These are phyloP conservation scores for Aspergillus wentii DNA, from an alignment of 495 filamentous ascomycete genomes.

Conservation along the genomic window DNA sequence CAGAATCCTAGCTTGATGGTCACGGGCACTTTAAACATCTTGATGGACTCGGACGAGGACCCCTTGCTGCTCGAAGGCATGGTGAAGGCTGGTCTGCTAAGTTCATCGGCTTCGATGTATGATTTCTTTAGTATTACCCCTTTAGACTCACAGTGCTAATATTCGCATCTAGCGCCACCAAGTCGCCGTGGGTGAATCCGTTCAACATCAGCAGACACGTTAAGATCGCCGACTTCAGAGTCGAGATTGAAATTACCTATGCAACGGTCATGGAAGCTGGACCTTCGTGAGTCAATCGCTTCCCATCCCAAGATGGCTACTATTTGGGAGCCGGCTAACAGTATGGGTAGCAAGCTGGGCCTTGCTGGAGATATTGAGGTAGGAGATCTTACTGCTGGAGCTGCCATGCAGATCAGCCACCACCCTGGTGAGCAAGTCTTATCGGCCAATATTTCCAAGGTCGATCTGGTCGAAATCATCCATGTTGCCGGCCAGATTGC, in stretches of 20 bases:
- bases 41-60: background rate
- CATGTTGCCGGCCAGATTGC: background rate
- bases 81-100: background rate
- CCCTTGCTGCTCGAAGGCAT: background rate
- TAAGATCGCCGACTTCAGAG: background rate
- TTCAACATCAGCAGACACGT: background rate
- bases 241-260: background rate
- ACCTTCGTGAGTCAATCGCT: too few relatives aligned
- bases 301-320: too few relatives aligned
- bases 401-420: background rate
- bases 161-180: background rate
- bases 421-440: background rate
- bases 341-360: background rate
- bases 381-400: background rate
- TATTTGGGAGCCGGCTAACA: too few relatives aligned
- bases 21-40: background rate
- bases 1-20: background rate
- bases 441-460: background rate
- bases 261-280: background rate
- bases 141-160: background rate
- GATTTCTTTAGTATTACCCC: background rate
- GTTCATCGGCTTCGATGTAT: background rate
- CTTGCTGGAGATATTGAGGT: background rate
- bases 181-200: background rate
- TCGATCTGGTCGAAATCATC: background rate